These are phyloP conservation scores for Penicillium carneum DNA, from an alignment of 2,329 filamentous ascomycete genomes.

Conservation along the genomic window DNA sequence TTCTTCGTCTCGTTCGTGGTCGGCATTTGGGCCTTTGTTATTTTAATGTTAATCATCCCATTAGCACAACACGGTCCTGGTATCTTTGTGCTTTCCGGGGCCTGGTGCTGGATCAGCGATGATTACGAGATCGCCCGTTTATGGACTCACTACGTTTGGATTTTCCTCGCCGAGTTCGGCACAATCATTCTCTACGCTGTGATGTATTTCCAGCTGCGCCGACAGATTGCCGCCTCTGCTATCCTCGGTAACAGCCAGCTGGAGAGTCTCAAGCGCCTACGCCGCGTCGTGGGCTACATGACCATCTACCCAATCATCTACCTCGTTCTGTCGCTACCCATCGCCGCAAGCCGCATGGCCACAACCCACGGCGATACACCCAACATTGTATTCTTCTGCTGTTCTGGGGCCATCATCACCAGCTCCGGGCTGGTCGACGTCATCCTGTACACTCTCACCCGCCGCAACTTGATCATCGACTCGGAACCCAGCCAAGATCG, in stretches of 20 bases:
- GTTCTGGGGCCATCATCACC: constrained; percentile 64
- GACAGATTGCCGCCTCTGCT: constrained; percentile 51
- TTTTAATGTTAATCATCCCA: constrained; percentile 57
- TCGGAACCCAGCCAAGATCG: constrained; percentile 54
- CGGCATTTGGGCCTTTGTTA: constrained; percentile 56
- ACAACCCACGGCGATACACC: constrained; percentile 46
- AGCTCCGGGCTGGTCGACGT: constrained; percentile 67
- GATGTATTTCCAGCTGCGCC: constrained; percentile 58
- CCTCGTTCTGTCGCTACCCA: constrained; percentile 68
- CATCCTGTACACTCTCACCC: constrained; percentile 64
- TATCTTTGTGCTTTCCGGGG: constrained; percentile 59
- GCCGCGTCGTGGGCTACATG: constrained; percentile 57
- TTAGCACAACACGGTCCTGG: constrained; percentile 51
- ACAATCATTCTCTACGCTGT: constrained; percentile 58
- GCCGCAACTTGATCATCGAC: constrained; percentile 62
- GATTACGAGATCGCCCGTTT: constrained; percentile 55
- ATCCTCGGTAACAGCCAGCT: constrained; percentile 48
- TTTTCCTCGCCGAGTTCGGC: constrained; percentile 60
- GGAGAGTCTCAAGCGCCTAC: constrained; percentile 50
- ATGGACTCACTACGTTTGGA: constrained; percentile 62
- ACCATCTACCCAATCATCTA: constrained; percentile 61
- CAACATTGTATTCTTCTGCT: constrained; percentile 56
- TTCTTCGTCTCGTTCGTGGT: constrained; percentile 55
- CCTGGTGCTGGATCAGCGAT: constrained; percentile 62
- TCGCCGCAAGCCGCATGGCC: constrained; percentile 59